A percentile compares a stretch with the other conserved stretches of the same genome.
Conservation (phyloP, 352 stramenopile genomes). For the Phytophthora gonapodyides region DNA sequence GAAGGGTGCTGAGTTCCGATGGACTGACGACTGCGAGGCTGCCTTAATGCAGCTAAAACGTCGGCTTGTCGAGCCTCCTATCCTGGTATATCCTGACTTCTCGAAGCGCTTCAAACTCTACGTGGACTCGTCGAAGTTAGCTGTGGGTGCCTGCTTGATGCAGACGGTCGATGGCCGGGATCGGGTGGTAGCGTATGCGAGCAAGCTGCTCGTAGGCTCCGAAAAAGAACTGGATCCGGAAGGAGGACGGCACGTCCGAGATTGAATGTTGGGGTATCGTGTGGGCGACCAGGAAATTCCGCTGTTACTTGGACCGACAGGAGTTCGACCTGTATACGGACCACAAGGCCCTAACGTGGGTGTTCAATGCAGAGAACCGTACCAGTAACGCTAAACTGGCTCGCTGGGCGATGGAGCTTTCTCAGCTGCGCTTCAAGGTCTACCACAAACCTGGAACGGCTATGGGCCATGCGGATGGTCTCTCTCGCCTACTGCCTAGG, state of each 20-base stretch:
- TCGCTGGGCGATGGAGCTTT: not conserved
- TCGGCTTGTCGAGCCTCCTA: not conserved
- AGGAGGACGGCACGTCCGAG: not conserved
- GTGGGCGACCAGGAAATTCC: not conserved
- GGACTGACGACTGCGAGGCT: not conserved
- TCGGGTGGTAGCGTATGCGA: not conserved
- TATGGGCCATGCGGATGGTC: not conserved
- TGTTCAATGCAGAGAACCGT: not conserved
- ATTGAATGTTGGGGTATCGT: not conserved
- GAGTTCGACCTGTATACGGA: not conserved
- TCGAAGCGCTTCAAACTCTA: not conserved
- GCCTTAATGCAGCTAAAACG: not conserved
- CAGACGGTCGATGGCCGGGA: not conserved
- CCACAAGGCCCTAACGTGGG: not conserved
- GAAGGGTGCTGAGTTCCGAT: not conserved
- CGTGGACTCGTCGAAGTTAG: not conserved
- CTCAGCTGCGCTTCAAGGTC: no score
- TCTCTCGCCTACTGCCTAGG: not conserved
- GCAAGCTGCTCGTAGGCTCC: not conserved
- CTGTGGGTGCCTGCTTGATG: not conserved
- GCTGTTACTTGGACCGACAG: not conserved
- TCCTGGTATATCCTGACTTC: not conserved
- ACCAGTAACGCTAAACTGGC: not conserved
- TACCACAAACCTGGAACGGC: no score
- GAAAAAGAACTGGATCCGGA: not conserved